phyloP scores from a whole-genome alignment of 176 grass and related monocot species.

The Aegilops bicornis region DNA sequence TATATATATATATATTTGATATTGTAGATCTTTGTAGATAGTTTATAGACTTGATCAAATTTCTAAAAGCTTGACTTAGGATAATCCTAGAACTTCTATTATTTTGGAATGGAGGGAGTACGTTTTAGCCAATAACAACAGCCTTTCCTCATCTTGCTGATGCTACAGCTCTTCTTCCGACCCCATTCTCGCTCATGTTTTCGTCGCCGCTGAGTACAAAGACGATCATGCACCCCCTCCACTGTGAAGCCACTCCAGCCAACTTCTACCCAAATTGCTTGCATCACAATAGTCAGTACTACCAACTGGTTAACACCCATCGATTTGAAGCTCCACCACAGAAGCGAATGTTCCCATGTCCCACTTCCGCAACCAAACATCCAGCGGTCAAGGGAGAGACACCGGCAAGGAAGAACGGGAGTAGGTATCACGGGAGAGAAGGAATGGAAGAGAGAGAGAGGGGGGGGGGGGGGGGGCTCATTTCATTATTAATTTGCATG shows the following conservation, averaged over 20 bases:
- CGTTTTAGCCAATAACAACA: not conserved
- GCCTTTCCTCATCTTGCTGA: not conserved
- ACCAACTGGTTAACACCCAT: not conserved
- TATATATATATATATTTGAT: no score
- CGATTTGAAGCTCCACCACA: not conserved
- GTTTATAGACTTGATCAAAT: no score
- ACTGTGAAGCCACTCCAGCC: not conserved
- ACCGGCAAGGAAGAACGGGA: not conserved
- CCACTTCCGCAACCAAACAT: not conserved
- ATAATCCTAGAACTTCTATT: no score
- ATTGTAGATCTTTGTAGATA: no score
- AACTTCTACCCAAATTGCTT: not conserved
- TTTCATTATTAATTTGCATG: not conserved
- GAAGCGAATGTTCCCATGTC: not conserved
- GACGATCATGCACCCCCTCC: not conserved
- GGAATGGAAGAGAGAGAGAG: not conserved
- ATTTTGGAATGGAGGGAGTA: no score
- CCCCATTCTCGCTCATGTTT: not conserved
- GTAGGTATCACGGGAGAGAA: not conserved
- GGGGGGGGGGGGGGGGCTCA: not conserved
- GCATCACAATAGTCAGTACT: not conserved
- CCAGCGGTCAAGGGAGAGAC: not conserved
- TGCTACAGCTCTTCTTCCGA: constrained; percentile 3
- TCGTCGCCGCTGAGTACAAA: not conserved
- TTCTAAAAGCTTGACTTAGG: no score